These are phyloP conservation scores for Sextonia rubra DNA, from an alignment of 164 flowering plant species.

Conservation along the genomic window DNA sequence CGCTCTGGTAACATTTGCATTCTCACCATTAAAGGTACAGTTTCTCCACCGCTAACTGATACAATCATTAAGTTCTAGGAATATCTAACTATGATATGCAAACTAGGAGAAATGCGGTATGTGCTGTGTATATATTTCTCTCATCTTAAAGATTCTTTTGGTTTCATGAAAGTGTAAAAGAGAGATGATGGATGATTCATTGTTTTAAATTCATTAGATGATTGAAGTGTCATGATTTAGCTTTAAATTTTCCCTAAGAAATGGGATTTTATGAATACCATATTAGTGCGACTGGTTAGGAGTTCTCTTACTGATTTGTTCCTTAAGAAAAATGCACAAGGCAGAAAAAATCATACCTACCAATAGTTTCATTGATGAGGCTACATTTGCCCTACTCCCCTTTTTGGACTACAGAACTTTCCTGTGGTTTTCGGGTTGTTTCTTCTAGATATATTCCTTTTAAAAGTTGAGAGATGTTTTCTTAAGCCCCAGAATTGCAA, in stretches of 20 bases:
- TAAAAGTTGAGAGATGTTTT: too few species aligned
- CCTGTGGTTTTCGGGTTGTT: too few species aligned
- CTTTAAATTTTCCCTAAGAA: background rate
- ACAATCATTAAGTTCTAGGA: background rate
- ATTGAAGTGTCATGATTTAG: background rate
- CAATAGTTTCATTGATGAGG: too few species aligned
- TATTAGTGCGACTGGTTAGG: too few species aligned
- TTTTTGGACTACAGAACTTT: too few species aligned
- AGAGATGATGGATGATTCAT: background rate
- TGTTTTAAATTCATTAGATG: background rate
- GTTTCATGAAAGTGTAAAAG: background rate
- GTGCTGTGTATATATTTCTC: background rate
- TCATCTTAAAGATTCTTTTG: background rate
- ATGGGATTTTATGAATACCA: background rate
- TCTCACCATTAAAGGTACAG: constrained; percentile 80
- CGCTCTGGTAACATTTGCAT: constrained; percentile 90
- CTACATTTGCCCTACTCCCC: too few species aligned
- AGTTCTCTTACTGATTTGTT: too few species aligned
- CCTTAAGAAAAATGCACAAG: too few species aligned
- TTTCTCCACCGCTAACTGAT: background rate
- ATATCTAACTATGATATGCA: background rate
- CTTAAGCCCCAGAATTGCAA: too few species aligned
- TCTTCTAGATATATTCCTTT: too few species aligned
- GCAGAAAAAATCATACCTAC: too few species aligned
- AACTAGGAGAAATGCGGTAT: background rate